A percentile compares a stretch with the other conserved stretches of the same genome.
Evolutionary conservation across 331 rosid genomes (phyloP).

Genomic region (Phaseolus coccineus): DNA sequence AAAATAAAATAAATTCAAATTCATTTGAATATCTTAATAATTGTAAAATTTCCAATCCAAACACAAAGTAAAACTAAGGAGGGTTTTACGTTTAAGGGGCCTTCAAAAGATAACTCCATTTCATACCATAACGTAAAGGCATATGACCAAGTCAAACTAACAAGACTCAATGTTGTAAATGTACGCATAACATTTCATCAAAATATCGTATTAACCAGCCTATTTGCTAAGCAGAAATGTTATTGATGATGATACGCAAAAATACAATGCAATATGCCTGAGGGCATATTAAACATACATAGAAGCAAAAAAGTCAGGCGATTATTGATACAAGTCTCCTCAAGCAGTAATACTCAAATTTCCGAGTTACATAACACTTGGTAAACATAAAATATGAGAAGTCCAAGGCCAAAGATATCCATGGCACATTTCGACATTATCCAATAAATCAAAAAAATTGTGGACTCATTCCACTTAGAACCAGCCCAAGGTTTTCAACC

Average conservation of each 20-base stretch:
- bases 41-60: too few species aligned
- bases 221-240: conserved; percentile 29
- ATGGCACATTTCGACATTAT: conserved; percentile 63
- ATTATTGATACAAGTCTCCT: conserved; percentile 49
- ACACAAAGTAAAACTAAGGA: too few species aligned
- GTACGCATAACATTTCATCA: neutral
- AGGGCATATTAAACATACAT: conserved; percentile 32
- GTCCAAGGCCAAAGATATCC: conserved; percentile 48
- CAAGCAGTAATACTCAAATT: conserved; percentile 41
- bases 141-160: neutral
- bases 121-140: neutral
- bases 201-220: neutral
- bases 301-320: conserved; percentile 38
- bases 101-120: conserved; percentile 54
- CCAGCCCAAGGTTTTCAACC: conserved; percentile 53
- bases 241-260: neutral
- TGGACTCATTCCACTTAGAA: conserved; percentile 18
- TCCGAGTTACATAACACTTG: conserved; percentile 52
- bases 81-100: conserved; percentile 66
- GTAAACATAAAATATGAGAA: conserved; percentile 39
- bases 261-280: conserved; percentile 32
- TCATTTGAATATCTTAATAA: too few species aligned
- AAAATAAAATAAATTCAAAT: too few species aligned
- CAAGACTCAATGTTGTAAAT: neutral
- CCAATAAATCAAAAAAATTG: conserved; percentile 50